phyloP scores from a whole-genome alignment of 352 stramenopile genomes.

The Peronospora destructor region DNA sequence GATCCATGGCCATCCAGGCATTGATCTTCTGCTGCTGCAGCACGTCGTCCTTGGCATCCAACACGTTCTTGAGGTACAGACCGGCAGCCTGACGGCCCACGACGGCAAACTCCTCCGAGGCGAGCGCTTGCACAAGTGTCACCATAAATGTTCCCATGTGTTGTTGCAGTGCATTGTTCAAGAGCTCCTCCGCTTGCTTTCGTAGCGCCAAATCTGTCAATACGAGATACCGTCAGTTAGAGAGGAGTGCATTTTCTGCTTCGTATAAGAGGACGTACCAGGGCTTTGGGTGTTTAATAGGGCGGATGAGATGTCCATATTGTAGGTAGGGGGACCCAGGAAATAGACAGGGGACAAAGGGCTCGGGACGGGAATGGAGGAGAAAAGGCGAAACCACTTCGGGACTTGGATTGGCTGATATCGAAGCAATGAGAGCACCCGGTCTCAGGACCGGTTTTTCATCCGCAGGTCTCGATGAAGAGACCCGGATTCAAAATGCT shows the following conservation, averaged over 20 bases:
- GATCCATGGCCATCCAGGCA: conserved; percentile 73
- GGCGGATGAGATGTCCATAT: conserved; percentile 76
- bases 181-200: conserved; percentile 76
- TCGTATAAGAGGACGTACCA: conserved; percentile 24
- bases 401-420: not conserved
- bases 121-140: conserved; percentile 72
- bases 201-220: conserved; percentile 54
- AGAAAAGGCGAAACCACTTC: conserved; percentile 20
- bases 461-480: too few species aligned
- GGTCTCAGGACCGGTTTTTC: too few species aligned
- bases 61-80: conserved; percentile 84
- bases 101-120: conserved; percentile 68
- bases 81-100: conserved; percentile 70
- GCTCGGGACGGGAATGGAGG: conserved; percentile 25
- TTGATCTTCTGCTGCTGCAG: conserved; percentile 77
- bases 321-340: not conserved
- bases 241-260: not conserved
- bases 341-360: not conserved
- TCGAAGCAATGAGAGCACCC: not conserved
- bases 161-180: conserved; percentile 72
- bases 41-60: conserved; percentile 78
- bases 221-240: conserved; percentile 9
- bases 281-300: conserved; percentile 76
- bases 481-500: too few species aligned
- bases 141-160: conserved; percentile 83